Evolutionary conservation across 2,329 filamentous ascomycete genomes (phyloP).

Genomic region (Orbilia blumenaviensis): DNA sequence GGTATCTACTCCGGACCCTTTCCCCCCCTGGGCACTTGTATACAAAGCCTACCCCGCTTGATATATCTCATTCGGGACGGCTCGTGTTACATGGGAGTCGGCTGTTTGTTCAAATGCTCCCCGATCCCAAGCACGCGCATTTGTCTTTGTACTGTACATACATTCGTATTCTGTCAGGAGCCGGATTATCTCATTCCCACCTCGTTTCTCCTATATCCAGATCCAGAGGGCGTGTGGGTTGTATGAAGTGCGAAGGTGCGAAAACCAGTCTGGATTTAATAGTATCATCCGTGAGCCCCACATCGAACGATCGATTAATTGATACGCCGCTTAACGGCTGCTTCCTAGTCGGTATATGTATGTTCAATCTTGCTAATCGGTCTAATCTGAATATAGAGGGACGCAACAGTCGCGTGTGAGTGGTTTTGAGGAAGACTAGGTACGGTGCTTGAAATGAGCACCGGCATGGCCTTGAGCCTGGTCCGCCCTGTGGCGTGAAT

Average conservation of each 20-base stretch:
- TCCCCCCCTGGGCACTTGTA: not conserved
- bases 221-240: not conserved
- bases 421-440: slow-evolving; percentile 17
- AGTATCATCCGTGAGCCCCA: not conserved
- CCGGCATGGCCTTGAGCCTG: not conserved
- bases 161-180: not conserved
- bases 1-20: not conserved
- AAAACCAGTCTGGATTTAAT: not conserved
- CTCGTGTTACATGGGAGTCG: slow-evolving; percentile 5
- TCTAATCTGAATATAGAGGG: not conserved
- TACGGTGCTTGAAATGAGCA: slow-evolving; percentile 8
- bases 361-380: slow-evolving; percentile 9
- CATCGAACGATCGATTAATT: not conserved
- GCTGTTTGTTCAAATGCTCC: not conserved
- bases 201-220: not conserved
- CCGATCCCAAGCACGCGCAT: not conserved
- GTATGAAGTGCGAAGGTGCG: slow-evolving; percentile 21
- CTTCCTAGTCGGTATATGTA: not conserved
- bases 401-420: not conserved
- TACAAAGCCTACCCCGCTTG: slow-evolving; percentile 2
- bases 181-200: not conserved
- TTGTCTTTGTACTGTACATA: not conserved
- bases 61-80: slow-evolving; percentile 31
- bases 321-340: not conserved
- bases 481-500: slow-evolving; percentile 24